Conservation (phyloP, 805 yeast genomes). For the Wickerhamomyces silvicola region DNA sequence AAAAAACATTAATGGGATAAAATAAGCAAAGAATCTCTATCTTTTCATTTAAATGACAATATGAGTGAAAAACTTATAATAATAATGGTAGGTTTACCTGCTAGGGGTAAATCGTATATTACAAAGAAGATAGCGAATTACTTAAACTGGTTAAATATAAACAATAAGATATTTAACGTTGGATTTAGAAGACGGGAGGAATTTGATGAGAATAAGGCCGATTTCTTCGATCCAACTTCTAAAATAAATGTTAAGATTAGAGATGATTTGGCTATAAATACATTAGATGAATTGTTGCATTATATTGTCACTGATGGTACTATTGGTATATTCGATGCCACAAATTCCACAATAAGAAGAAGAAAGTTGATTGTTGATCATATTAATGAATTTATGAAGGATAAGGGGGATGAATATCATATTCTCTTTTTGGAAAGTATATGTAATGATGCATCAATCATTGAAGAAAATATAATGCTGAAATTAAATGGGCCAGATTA, state of each 20-base stretch:
- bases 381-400: conserved; percentile 28
- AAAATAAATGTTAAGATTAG: conserved; percentile 29
- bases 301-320: conserved; percentile 30
- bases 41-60: too few species aligned
- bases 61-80: conserved; percentile 42
- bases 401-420: conserved; percentile 33
- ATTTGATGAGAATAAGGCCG: conserved; percentile 11
- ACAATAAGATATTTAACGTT: conserved; percentile 60
- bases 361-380: conserved; percentile 34
- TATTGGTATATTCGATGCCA: conserved; percentile 47
- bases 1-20: too few species aligned
- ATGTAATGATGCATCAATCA: conserved; percentile 22
- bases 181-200: conserved; percentile 53
- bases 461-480: conserved; percentile 25
- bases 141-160: conserved; percentile 59
- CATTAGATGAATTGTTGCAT: conserved; percentile 31
- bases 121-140: conserved; percentile 59
- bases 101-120: conserved; percentile 65
- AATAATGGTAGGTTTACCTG: conserved; percentile 71
- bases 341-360: conserved; percentile 40
- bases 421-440: conserved; percentile 35
- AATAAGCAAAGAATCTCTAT: too few species aligned
- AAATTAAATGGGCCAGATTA: conserved; percentile 30
- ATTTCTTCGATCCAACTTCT: conserved; percentile 35
- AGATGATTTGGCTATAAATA: conserved; percentile 41